Percentiles rank a stretch among this genome's conserved stretches.
These are phyloP conservation scores for Camellia oleifera DNA, from an alignment of 179 eudicot genomes.

Conservation along the genomic window DNA sequence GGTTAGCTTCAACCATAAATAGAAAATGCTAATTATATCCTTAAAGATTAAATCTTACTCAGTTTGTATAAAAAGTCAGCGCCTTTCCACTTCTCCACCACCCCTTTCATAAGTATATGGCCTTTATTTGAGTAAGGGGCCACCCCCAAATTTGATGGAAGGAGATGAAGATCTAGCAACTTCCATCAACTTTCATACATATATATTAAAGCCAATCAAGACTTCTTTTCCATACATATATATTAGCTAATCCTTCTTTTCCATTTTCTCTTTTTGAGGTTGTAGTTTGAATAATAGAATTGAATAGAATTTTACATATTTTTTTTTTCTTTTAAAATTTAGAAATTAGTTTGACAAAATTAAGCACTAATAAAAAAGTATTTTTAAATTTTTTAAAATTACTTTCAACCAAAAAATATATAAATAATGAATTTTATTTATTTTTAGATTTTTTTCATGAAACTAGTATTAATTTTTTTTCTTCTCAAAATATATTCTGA, in stretches of 20 bases:
- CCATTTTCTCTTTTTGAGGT: not conserved
- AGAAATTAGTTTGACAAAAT: not conserved
- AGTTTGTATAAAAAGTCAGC: too few species aligned
- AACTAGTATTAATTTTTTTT: too few species aligned
- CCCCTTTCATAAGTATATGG: not conserved
- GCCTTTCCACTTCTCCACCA: not conserved
- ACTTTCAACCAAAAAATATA: too few species aligned
- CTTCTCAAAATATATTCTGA: too few species aligned
- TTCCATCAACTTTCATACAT: slow-evolving; percentile 9
- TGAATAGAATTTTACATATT: too few species aligned
- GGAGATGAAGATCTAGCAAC: slow-evolving; percentile 14
- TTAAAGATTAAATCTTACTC: too few species aligned
- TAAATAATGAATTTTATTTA: too few species aligned
- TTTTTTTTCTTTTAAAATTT: not conserved
- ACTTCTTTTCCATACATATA: not conserved
- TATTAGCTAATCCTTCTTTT: slow-evolving; percentile 3
- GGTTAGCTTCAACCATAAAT: too few species aligned
- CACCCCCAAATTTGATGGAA: slow-evolving; percentile 21
- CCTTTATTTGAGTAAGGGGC: slow-evolving; percentile 15
- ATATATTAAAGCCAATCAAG: not conserved
- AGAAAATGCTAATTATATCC: too few species aligned
- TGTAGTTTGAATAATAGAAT: not conserved
- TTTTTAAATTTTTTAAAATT: too few species aligned
- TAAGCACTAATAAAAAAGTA: too few species aligned
- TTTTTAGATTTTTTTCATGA: too few species aligned